Conservation (phyloP, 192 early-diverging fungal genomes). For the Borealophlyctis nickersoniae region DNA sequence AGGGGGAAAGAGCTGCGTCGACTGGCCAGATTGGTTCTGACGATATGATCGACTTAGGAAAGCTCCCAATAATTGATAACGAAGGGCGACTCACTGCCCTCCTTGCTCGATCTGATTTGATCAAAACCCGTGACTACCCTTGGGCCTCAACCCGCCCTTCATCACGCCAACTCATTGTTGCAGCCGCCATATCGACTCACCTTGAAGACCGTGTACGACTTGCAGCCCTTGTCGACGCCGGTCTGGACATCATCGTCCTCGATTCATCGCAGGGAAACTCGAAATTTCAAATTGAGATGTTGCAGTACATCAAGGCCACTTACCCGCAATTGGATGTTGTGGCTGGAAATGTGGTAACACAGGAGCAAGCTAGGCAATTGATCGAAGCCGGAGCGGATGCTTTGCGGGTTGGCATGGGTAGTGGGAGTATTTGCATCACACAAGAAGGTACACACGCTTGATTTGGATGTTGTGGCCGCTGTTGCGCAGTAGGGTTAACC, state of each 20-base stretch:
- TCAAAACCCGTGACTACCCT: conserved; percentile 96
- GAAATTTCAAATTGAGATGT: conserved; percentile 90
- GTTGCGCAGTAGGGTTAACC: too few species aligned
- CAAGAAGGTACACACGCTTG: conserved; percentile 69
- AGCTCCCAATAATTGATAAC: conserved; percentile 90
- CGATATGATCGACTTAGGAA: conserved; percentile 33
- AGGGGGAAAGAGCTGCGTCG: too few species aligned
- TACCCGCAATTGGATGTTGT: conserved; percentile 83
- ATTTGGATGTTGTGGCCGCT: background rate
- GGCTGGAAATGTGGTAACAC: conserved; percentile 96
- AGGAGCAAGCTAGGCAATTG: conserved; percentile 87
- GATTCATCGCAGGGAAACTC: conserved; percentile 98
- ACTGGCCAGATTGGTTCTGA: too few species aligned
- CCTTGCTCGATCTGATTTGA: conserved; percentile 89
- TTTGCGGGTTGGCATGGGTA: conserved; percentile 95
- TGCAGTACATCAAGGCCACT: conserved; percentile 86
- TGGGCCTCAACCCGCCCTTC: conserved; percentile 76
- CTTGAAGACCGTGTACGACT: conserved; percentile 83
- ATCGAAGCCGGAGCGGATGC: conserved; percentile 95
- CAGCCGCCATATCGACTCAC: conserved; percentile 91
- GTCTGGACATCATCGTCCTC: conserved; percentile 93
- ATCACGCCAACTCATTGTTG: conserved; percentile 90
- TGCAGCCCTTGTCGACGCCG: conserved; percentile 82
- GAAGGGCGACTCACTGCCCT: conserved; percentile 82
- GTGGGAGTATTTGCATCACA: conserved; percentile 96